Percentiles rank a stretch among this genome's conserved stretches.
Evolutionary conservation across 768 basidiomycete species (phyloP).

Genomic region (Boletellus emodensis): DNA sequence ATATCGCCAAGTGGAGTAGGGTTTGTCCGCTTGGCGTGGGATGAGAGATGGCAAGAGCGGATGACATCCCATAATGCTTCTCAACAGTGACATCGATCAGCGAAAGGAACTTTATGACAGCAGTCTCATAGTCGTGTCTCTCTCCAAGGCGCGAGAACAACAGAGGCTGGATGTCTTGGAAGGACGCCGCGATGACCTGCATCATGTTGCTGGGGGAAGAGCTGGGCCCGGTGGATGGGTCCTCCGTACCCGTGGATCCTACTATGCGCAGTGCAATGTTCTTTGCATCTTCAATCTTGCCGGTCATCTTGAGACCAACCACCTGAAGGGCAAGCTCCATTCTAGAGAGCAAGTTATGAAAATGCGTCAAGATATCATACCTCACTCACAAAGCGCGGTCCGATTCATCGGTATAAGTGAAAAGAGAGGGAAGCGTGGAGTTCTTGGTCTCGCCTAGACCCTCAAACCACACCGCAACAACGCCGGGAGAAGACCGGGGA

Average conservation of each 20-base stretch:
- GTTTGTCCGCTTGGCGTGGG: slow-evolving; percentile 75
- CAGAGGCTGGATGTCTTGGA: slow-evolving; percentile 53
- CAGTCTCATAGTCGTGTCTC: slow-evolving; percentile 63
- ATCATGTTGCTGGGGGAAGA: slow-evolving; percentile 42
- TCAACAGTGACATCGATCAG: slow-evolving; percentile 66
- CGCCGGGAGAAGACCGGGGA: slow-evolving; percentile 73
- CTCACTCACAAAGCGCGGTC: slow-evolving; percentile 78
- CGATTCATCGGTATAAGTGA: slow-evolving; percentile 88
- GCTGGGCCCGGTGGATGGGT: slow-evolving; percentile 34
- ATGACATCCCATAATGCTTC: slow-evolving; percentile 37
- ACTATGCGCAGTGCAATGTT: slow-evolving; percentile 93
- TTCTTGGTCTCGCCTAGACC: slow-evolving; percentile 64
- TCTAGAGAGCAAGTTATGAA: slow-evolving; percentile 38
- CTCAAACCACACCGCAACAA: slow-evolving; percentile 87
- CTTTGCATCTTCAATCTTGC: slow-evolving; percentile 89
- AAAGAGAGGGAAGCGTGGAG: slow-evolving; percentile 54
- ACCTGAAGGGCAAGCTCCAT: slow-evolving; percentile 96
- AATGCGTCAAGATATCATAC: slow-evolving; percentile 1
- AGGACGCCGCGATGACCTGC: slow-evolving; percentile 46
- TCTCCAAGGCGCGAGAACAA: slow-evolving; percentile 54
- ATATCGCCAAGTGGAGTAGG: slow-evolving; percentile 80
- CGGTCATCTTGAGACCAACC: slow-evolving; percentile 95
- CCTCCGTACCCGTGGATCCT: slow-evolving; percentile 59
- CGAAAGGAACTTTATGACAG: slow-evolving; percentile 77
- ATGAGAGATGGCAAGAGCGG: slow-evolving; percentile 62